A percentile compares a stretch with the other conserved stretches of the same genome.
phyloP scores from a whole-genome alignment of 331 rosid genomes.

The Pyracantha coccinea region DNA sequence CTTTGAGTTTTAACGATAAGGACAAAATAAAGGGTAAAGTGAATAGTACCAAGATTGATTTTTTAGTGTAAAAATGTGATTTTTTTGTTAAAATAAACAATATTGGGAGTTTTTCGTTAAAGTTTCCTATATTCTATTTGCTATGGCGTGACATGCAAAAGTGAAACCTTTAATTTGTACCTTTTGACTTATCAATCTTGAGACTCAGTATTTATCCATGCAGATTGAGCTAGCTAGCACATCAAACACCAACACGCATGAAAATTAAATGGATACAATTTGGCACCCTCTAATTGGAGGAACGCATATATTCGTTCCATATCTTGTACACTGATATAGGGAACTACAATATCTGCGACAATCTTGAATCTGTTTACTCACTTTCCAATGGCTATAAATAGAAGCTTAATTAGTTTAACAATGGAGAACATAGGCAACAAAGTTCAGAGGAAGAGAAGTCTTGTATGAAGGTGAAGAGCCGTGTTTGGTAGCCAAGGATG shows the following conservation, averaged over 20 bases:
- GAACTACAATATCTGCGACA: background rate
- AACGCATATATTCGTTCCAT: slow-evolving; percentile 3
- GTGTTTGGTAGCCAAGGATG: slow-evolving; percentile 51
- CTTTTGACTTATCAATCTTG: background rate
- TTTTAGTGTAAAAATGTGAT: too few species aligned
- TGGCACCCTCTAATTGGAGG: background rate
- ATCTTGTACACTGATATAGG: background rate
- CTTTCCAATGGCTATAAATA: slow-evolving; percentile 31
- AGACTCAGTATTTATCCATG: background rate
- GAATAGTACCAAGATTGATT: too few species aligned
- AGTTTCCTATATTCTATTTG: too few species aligned
- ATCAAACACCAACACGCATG: background rate
- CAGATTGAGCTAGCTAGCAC: background rate
- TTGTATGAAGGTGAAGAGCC: slow-evolving; percentile 53
- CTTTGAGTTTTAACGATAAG: too few species aligned
- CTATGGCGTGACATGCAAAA: background rate
- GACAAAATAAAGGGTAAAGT: too few species aligned
- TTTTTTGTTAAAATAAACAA: too few species aligned
- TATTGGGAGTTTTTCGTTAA: too few species aligned
- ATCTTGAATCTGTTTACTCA: background rate
- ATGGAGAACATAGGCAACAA: background rate
- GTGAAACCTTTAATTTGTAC: background rate
- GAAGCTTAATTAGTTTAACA: background rate
- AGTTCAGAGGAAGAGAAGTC: slow-evolving; percentile 36
- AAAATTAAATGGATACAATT: background rate